phyloP scores from a whole-genome alignment of 768 basidiomycete genomes.

The Suillus subaureus region DNA sequence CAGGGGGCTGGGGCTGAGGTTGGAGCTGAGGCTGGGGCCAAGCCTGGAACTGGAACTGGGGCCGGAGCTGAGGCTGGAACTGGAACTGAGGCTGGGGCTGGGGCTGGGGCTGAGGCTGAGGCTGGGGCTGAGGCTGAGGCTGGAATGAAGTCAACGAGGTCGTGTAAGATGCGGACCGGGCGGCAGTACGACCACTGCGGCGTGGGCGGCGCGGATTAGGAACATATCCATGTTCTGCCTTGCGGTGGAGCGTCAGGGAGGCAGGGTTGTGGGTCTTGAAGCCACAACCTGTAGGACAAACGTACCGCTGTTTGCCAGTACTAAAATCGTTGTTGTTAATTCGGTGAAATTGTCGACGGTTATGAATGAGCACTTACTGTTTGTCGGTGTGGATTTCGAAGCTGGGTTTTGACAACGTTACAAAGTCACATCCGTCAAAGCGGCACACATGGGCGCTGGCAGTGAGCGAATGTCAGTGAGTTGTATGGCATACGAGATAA shows the following conservation, averaged over 20 bases:
- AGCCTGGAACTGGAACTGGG: too few species aligned
- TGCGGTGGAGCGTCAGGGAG: constrained; percentile 26
- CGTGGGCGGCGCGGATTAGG: constrained; percentile 8
- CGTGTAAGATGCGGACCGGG: background rate
- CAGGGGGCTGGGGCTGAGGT: too few species aligned
- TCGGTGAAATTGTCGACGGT: background rate
- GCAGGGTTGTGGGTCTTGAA: constrained; percentile 29
- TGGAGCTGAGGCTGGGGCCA: background rate
- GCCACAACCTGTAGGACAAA: constrained; percentile 11
- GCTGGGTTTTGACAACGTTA: constrained; percentile 21
- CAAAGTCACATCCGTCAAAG: constrained; percentile 15
- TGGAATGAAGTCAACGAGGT: background rate
- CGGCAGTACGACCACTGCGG: background rate
- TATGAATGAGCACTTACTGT: constrained; percentile 17
- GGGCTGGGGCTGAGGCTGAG: background rate
- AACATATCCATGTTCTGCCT: constrained; percentile 21
- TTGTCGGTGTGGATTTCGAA: constrained; percentile 21
- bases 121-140: background rate
- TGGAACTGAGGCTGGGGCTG: background rate
- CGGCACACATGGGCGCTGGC: constrained; percentile 22
- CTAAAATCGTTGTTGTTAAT: constrained; percentile 13
- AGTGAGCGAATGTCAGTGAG: constrained; percentile 8
- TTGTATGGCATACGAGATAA: background rate
- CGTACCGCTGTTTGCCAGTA: constrained; percentile 20
- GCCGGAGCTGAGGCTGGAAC: background rate